A percentile compares a stretch with the other conserved stretches of the same genome.
These are phyloP conservation scores for Ophiognomonia clavigignenti-juglandacearum DNA, from an alignment of 2,329 filamentous ascomycete genomes.

Conservation along the genomic window DNA sequence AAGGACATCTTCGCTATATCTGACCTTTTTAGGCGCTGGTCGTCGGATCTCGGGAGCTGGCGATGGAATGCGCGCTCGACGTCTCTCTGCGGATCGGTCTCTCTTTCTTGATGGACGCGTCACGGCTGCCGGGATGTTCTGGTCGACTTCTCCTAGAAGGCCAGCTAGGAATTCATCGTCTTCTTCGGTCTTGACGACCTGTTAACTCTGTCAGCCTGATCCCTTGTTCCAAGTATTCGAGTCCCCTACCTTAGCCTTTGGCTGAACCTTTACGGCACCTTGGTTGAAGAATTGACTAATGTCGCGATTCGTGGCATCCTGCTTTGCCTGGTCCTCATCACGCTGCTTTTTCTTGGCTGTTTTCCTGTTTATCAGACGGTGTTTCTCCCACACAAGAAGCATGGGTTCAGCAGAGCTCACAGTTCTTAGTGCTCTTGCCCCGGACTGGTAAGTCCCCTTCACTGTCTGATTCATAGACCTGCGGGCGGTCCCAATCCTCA, in stretches of 20 bases:
- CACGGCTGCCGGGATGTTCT: conserved; percentile 55
- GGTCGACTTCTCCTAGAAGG: conserved; percentile 83
- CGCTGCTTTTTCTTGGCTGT: conserved; percentile 77
- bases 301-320: conserved; percentile 82
- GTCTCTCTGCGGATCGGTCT: conserved; percentile 69
- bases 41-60: conserved; percentile 57
- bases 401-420: conserved; percentile 29
- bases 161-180: conserved; percentile 84
- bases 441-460: conserved; percentile 56
- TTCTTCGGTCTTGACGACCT: conserved; percentile 76
- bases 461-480: conserved; percentile 66
- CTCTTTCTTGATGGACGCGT: conserved; percentile 56
- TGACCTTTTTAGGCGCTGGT: conserved; percentile 52
- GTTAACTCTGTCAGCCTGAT: conserved; percentile 12
- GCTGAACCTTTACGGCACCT: conserved; percentile 58
- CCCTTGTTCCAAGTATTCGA: neutral
- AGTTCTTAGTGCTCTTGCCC: conserved; percentile 46
- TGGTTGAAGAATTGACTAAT: conserved; percentile 94
- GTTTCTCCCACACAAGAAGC: neutral
- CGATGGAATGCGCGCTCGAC: conserved; percentile 75
- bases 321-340: conserved; percentile 79
- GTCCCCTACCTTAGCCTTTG: conserved; percentile 71
- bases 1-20: conserved; percentile 44
- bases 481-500: conserved; percentile 82
- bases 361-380: neutral